Percentiles rank a stretch among this genome's conserved stretches.
phyloP scores from a whole-genome alignment of 805 yeast genomes.

The Wilhelminamyces savonicus region DNA sequence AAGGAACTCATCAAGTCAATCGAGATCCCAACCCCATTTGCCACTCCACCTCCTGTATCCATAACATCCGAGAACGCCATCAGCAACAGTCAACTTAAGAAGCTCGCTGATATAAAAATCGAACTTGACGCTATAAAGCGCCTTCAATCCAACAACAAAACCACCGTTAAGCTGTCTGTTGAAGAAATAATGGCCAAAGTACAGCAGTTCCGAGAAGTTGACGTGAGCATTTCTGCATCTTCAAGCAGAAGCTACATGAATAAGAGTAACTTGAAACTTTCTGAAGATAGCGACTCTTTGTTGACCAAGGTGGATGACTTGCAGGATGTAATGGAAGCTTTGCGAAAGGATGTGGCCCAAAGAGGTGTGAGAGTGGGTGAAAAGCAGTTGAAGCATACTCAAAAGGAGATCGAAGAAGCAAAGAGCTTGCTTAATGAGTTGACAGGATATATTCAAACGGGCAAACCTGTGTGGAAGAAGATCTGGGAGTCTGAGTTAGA shows the following conservation, averaged over 20 bases:
- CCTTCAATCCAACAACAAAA: constrained; percentile 41
- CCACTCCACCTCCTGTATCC: constrained; percentile 2
- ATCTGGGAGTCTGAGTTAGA: constrained; percentile 91
- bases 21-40: constrained; percentile 12
- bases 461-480: constrained; percentile 80
- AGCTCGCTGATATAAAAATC: constrained; percentile 40
- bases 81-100: not conserved
- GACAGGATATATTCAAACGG: constrained; percentile 57
- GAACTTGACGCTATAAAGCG: constrained; percentile 59
- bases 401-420: constrained; percentile 59
- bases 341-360: constrained; percentile 85
- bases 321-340: constrained; percentile 84
- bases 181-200: constrained; percentile 39
- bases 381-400: constrained; percentile 62
- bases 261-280: constrained; percentile 62
- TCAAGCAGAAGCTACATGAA: constrained; percentile 61
- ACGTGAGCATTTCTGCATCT: constrained; percentile 30
- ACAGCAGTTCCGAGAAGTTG: constrained; percentile 44
- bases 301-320: constrained; percentile 82
- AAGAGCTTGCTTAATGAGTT: constrained; percentile 45
- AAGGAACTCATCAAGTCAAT: constrained; percentile 14
- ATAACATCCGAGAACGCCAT: constrained; percentile 3
- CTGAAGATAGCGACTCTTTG: constrained; percentile 68
- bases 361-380: constrained; percentile 80
- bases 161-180: constrained; percentile 37